These are phyloP conservation scores for Hydrangea macrophylla DNA, from an alignment of 148 eudicot species.

Conservation along the genomic window DNA sequence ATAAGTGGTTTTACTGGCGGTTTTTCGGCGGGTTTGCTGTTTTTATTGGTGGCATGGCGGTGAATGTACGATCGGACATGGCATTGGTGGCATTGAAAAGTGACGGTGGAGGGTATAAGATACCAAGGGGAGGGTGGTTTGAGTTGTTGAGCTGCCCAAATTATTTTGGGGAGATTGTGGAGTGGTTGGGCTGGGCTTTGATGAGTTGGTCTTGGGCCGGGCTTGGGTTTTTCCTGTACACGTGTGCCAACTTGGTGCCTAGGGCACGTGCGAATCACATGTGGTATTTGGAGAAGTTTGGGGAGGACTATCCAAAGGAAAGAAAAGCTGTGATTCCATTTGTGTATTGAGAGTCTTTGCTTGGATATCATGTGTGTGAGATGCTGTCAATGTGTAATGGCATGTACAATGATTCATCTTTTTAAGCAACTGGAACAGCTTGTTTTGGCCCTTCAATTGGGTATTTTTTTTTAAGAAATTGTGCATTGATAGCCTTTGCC, in stretches of 20 bases:
- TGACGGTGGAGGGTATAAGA: slow-evolving; percentile 47
- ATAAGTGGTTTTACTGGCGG: slow-evolving; percentile 51
- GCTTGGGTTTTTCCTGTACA: slow-evolving; percentile 64
- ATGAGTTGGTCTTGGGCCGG: slow-evolving; percentile 73
- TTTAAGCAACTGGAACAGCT: not conserved
- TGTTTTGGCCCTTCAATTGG: not conserved
- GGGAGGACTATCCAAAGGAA: slow-evolving; percentile 52
- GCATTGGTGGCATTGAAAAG: slow-evolving; percentile 46
- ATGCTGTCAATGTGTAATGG: too few species aligned
- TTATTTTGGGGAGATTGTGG: slow-evolving; percentile 70
- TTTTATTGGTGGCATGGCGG: slow-evolving; percentile 45
- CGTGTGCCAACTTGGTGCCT: slow-evolving; percentile 60
- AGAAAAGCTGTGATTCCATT: slow-evolving; percentile 69
- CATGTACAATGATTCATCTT: not conserved
- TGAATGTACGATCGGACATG: slow-evolving; percentile 49
- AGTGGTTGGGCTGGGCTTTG: slow-evolving; percentile 72
- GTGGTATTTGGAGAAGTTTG: slow-evolving; percentile 70
- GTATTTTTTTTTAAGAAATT: too few species aligned
- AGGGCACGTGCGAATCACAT: slow-evolving; percentile 48
- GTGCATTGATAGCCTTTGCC: too few species aligned
- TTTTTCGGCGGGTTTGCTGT: slow-evolving; percentile 40
- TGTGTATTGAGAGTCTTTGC: slow-evolving; percentile 29
- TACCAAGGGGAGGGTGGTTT: slow-evolving; percentile 66
- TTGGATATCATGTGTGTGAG: too few species aligned
- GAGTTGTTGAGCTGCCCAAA: slow-evolving; percentile 64